Evolutionary conservation across 139 green algal genomes (phyloP), one percentile per base, ranked within the genome.

Genomic region (Trebouxia sp.): DNA sequence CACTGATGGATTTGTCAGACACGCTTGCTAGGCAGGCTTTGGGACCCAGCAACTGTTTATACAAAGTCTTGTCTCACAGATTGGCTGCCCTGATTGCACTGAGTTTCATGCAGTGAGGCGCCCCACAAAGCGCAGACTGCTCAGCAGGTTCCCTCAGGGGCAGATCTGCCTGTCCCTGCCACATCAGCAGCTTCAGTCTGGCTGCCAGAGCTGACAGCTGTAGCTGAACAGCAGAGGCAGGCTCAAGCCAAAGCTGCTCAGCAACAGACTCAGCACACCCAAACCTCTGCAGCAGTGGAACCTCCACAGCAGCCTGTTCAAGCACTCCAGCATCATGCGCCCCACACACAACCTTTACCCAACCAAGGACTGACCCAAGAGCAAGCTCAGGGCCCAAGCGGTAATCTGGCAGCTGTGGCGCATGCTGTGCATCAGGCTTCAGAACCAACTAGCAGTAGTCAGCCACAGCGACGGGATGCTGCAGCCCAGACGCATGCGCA

Each of bases 181-280:
- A 41, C 32, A 35, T 45, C 32, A 35, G n/a, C 62, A 72, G 62
- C 62, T 42, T 43, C 62, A 45, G 12, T 72, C 62, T 45, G 62
- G 62, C 62, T 45, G 3, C 62, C 62, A 9, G 12, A 72, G 0
- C 35, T 72, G 32, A 28, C 62, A 72, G 35, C 62, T 72, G 62
- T 72, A 14, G 26, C 26, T 37, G 12, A 72, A 2, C 62, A 43
- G 12, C 62, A 42, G 32, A 72, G 32, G 43, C 62, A 72, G 62
- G 32, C 17, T 28, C 32, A 39, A 5, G 7, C 62, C 28, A 17
- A 69, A 53, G 1, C 47, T 69, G 30, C n/a, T n/a, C n/a, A n/a
- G n/a, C n/a, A n/a, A n/a, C n/a, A n/a, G n/a, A 17, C 50, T 58
- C 50, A 58, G 22, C 20, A 83, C n/a, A 55, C 80, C 83, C 38